Evolutionary conservation across 495 filamentous ascomycete genomes (phyloP).

Genomic region (Aspergillus egyptiacus): DNA sequence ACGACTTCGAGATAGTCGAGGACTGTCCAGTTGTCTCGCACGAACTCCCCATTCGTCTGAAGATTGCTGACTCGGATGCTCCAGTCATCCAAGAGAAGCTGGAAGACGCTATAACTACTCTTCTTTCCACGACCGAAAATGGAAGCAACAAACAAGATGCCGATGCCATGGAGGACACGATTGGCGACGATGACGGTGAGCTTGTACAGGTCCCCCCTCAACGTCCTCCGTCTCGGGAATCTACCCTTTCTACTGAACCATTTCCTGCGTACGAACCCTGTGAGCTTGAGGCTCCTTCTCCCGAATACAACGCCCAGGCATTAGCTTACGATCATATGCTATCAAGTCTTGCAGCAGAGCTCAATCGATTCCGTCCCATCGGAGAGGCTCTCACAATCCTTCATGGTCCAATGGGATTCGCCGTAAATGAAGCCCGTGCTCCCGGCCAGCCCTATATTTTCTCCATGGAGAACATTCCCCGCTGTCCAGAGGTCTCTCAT

Average conservation of each 20-base stretch:
- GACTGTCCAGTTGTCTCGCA: too few relatives aligned
- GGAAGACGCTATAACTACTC: too few relatives aligned
- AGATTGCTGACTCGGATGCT: too few relatives aligned
- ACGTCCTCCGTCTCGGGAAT: neutral
- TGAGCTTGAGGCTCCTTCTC: neutral
- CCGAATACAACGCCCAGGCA: slow-evolving; percentile 7
- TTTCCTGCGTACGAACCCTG: slow-evolving; percentile 31
- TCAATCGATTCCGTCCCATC: slow-evolving; percentile 14
- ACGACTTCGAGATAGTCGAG: too few relatives aligned
- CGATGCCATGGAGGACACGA: too few relatives aligned
- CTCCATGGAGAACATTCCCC: neutral
- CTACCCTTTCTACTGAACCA: slow-evolving; percentile 17
- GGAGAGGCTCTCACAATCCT: slow-evolving; percentile 11
- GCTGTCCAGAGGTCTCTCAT: neutral
- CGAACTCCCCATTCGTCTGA: too few relatives aligned
- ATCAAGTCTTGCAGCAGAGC: slow-evolving; percentile 19
- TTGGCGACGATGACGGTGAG: neutral
- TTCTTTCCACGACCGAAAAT: too few relatives aligned
- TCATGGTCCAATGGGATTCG: neutral
- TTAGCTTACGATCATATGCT: slow-evolving; percentile 22
- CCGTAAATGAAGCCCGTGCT: neutral
- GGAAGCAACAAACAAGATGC: too few relatives aligned
- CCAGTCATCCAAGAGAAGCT: too few relatives aligned
- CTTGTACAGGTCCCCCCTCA: neutral
- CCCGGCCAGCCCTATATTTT: neutral